Evolutionary conservation across 1,284 basidiomycete species (phyloP).

Genomic region (Pseudozyma sp.): DNA sequence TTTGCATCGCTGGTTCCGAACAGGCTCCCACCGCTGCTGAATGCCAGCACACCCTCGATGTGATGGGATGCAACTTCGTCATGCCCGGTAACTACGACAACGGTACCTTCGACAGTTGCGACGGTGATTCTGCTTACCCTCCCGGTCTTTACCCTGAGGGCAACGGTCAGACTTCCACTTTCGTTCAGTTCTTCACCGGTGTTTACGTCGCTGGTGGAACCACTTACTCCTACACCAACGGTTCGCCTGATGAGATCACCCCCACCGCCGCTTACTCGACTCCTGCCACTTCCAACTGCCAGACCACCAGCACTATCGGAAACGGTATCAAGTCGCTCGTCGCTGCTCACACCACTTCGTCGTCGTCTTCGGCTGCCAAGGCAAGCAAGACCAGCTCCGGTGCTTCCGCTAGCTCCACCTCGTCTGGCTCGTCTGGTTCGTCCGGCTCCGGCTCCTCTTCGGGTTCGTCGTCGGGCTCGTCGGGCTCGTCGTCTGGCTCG

Average conservation of each 20-base stretch:
- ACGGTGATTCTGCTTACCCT: conserved; percentile 68
- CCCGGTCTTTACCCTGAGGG: conserved; percentile 63
- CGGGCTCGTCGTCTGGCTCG: conserved; percentile 10
- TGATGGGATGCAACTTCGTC: conserved; percentile 70
- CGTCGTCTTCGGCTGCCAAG: conserved; percentile 25
- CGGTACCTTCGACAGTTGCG: conserved; percentile 65
- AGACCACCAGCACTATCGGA: conserved; percentile 38
- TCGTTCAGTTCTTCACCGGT: conserved; percentile 65
- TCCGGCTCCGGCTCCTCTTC: conserved; percentile 9
- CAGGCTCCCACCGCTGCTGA: conserved; percentile 54
- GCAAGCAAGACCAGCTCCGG: conserved; percentile 13
- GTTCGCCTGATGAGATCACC: conserved; percentile 56
- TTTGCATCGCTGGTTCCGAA: conserved; percentile 66
- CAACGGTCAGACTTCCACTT: conserved; percentile 62
- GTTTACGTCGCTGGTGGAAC: conserved; percentile 47
- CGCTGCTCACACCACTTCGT: conserved; percentile 11
- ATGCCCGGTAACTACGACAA: conserved; percentile 68
- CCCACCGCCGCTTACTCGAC: conserved; percentile 65
- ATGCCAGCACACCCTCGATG: conserved; percentile 67
- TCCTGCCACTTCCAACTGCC: conserved; percentile 63
- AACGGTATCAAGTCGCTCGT: conserved; percentile 64
- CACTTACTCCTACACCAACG: conserved; percentile 63
- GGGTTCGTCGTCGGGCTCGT: conserved; percentile 9
- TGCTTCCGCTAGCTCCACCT: neutral
- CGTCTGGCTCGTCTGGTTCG: conserved; percentile 8